Base-by-base conservation (phyloP, 2,329 filamentous ascomycete genomes). In the Sporothrix brasiliensis region DNA sequence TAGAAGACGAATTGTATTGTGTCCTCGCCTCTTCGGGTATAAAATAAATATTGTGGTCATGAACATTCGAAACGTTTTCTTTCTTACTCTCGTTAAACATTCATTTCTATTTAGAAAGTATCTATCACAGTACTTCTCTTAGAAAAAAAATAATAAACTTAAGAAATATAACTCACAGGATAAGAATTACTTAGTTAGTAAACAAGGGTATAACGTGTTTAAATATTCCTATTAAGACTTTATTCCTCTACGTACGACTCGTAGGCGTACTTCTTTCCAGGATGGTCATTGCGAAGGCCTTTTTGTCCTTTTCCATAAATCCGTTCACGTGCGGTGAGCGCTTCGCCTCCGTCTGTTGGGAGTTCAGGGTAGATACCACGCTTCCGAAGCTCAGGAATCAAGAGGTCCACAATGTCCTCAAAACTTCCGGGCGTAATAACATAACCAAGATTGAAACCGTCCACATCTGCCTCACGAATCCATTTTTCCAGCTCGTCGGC, bases 371-470 rank as follows among this genome's bases (percentile, higher is more conserved):
- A 73, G 11, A 89, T 74, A 0, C 88, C 88, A 16, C 89, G 80
- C 21, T 79, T 78, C 54, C 83, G 83, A 24, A 92, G 78, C 73
- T 91, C 90, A 0, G 90, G 89, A 0, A 92, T 74, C 3, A 92
- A 77, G 10, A 90, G 79, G 10, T 90, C 85, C 30, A 89, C 85
- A 0, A 92, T 84, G 73, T 92, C 89, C 70, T 89, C 84, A 76
- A 91, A 92, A 0, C 44, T 72, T 86, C 88, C 54, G 84, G 83
- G 0, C 88, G 90, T 70, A 3, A 34, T 70, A 4, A 72, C 69
- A 44, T 73, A 70, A 7, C 74, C 89, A 77, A 92, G 84, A 76
- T 93, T 93, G 79, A 93, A 93, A 0, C 90, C 90, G 76, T 92
- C 90, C 0, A 92, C 85, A 73, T 91, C 90, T 0, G 88, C 89